Percentiles rank a stretch among this genome's conserved stretches.
These are phyloP conservation scores for Ensete ventricosum DNA, from an alignment of 176 grass and related monocot species.

Conservation along the genomic window DNA sequence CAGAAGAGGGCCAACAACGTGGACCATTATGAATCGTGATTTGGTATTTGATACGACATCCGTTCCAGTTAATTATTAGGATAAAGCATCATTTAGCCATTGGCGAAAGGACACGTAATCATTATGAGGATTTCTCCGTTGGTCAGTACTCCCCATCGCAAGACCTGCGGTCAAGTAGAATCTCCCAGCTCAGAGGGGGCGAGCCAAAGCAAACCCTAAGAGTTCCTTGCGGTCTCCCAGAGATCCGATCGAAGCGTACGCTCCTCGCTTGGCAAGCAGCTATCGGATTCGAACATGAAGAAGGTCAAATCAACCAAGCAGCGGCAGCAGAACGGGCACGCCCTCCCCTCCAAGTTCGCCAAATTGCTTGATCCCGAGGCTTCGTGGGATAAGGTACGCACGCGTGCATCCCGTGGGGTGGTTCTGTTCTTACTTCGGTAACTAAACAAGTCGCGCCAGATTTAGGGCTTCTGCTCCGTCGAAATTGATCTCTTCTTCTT, in stretches of 20 bases:
- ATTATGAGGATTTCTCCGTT: no score
- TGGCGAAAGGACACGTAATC: no score
- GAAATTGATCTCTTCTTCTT: not conserved
- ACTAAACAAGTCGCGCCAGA: not conserved
- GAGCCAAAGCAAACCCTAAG: not conserved
- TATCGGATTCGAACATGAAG: slow-evolving; percentile 29
- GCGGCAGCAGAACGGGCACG: slow-evolving; percentile 40
- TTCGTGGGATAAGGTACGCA: slow-evolving; percentile 66
- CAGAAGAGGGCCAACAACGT: no score
- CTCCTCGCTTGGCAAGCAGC: not conserved
- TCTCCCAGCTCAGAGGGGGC: not conserved
- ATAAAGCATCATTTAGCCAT: no score
- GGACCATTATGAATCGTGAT: no score
- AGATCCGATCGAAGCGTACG: not conserved
- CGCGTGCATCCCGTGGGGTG: not conserved
- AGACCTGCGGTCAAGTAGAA: not conserved
- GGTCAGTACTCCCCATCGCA: no score
- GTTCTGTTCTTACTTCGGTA: not conserved
- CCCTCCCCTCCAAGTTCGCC: slow-evolving; percentile 52
- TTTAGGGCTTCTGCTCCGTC: not conserved
- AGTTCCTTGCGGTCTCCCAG: not conserved
- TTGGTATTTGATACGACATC: no score
- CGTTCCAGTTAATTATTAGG: no score
- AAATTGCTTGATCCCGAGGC: slow-evolving; percentile 81
- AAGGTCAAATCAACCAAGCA: slow-evolving; percentile 40